Conservation (phyloP, 2,329 filamentous ascomycete genomes). For the Myotisia sp. region DNA sequence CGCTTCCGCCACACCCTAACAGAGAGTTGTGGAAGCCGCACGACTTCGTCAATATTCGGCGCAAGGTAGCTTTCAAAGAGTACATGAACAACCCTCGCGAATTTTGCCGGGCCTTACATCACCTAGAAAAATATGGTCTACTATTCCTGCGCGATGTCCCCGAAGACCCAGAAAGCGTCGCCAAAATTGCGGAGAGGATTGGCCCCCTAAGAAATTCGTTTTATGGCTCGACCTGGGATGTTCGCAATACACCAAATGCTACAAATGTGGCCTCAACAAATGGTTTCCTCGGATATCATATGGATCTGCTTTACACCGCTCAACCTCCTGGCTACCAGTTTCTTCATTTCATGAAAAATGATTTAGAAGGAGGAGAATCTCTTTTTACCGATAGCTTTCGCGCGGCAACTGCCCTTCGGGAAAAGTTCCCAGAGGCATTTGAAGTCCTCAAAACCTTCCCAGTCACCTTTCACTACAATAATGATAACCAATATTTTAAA, state of each 20-base stretch:
- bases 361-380: slow-evolving; percentile 64
- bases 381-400: slow-evolving; percentile 66
- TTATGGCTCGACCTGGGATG: slow-evolving; percentile 84
- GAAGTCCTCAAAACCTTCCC: slow-evolving; percentile 29
- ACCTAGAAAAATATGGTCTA: slow-evolving; percentile 54
- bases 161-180: slow-evolving; percentile 49
- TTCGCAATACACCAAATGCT: slow-evolving; percentile 63
- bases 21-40: slow-evolving; percentile 28
- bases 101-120: slow-evolving; percentile 48
- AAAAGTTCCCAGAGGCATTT: slow-evolving; percentile 10
- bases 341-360: slow-evolving; percentile 76
- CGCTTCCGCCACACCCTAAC: too few species aligned
- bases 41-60: slow-evolving; percentile 31
- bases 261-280: slow-evolving; percentile 89
- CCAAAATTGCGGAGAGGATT: slow-evolving; percentile 55
- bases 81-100: slow-evolving; percentile 50
- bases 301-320: slow-evolving; percentile 79
- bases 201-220: slow-evolving; percentile 74
- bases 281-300: slow-evolving; percentile 70
- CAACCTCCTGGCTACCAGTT: slow-evolving; percentile 71
- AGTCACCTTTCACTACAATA: slow-evolving; percentile 55
- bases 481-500: slow-evolving; percentile 49
- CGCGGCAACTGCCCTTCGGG: slow-evolving; percentile 34
- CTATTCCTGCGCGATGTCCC: slow-evolving; percentile 67
- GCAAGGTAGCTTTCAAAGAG: slow-evolving; percentile 51